A percentile compares a stretch with the other conserved stretches of the same genome.
phyloP scores from a whole-genome alignment of 768 basidiomycete species.

The Pholiota microspora region DNA sequence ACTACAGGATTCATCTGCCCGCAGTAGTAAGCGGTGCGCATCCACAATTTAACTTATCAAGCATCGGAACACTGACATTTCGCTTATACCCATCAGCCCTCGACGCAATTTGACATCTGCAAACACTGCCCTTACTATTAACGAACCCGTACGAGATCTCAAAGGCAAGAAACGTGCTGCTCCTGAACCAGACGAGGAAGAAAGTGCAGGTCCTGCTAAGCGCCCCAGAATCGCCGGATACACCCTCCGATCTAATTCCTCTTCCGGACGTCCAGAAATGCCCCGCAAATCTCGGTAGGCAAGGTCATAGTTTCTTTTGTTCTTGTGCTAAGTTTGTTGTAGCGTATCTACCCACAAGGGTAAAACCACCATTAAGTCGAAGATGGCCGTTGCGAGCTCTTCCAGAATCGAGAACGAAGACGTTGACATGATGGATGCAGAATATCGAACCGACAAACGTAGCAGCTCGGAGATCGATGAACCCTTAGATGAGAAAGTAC shows the following conservation, averaged over 20 bases:
- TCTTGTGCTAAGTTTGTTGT: constrained; percentile 13
- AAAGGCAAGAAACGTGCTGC: constrained; percentile 95
- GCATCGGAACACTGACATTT: constrained; percentile 25
- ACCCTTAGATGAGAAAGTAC: constrained; percentile 36
- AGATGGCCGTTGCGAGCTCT: constrained; percentile 59
- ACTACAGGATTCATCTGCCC: constrained; percentile 45
- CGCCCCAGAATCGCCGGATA: constrained; percentile 62
- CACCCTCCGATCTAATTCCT: constrained; percentile 62
- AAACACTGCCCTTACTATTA: constrained; percentile 55
- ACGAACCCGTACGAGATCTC: constrained; percentile 70
- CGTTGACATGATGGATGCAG: constrained; percentile 72
- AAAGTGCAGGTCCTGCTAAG: constrained; percentile 53
- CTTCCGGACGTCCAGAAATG: constrained; percentile 53
- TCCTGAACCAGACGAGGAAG: constrained; percentile 76
- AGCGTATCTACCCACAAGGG: constrained; percentile 57
- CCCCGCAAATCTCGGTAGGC: constrained; percentile 71
- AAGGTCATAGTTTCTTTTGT: constrained; percentile 4
- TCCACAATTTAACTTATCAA: constrained; percentile 20
- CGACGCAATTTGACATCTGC: constrained; percentile 51
- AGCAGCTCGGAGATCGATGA: constrained; percentile 46
- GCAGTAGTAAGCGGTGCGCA: constrained; percentile 64
- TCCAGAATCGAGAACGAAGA: constrained; percentile 70
- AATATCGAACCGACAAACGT: constrained; percentile 44
- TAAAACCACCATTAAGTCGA: constrained; percentile 57
- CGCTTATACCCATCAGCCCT: constrained; percentile 41